A percentile compares a stretch with the other conserved stretches of the same genome.
Conservation (phyloP, 306 rosid genomes). For the Acacia melanoxylon region DNA sequence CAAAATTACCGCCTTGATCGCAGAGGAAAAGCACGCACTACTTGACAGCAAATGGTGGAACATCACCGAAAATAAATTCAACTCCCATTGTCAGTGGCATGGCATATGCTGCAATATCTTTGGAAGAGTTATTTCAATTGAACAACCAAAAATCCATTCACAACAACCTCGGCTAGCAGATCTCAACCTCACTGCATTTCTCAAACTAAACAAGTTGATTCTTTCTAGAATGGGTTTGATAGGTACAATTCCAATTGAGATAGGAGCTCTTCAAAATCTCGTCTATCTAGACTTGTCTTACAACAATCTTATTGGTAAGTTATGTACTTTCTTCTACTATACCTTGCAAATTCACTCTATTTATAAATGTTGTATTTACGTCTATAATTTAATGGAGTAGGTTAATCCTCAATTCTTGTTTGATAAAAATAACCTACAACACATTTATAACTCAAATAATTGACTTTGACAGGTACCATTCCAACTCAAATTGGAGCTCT, state of each 20-base stretch:
- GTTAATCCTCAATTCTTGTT: no score
- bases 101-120: not conserved
- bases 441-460: no score
- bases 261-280: not conserved
- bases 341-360: no score
- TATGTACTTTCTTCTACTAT: no score
- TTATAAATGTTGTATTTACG: no score
- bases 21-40: not conserved
- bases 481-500: no score
- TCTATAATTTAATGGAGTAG: no score
- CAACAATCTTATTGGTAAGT: no score
- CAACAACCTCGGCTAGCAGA: not conserved
- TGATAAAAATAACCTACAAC: no score
- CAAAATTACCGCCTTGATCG: not conserved
- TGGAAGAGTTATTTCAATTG: not conserved
- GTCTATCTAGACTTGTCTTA: no score
- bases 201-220: not conserved
- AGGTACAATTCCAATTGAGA: not conserved
- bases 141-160: not conserved
- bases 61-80: not conserved
- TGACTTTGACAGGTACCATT: no score
- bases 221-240: not conserved
- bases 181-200: not conserved
- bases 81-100: not conserved
- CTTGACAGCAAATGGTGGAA: not conserved